Base-by-base conservation (phyloP, 176 grass and related monocot genomes). In the Pontederia paniculata region DNA sequence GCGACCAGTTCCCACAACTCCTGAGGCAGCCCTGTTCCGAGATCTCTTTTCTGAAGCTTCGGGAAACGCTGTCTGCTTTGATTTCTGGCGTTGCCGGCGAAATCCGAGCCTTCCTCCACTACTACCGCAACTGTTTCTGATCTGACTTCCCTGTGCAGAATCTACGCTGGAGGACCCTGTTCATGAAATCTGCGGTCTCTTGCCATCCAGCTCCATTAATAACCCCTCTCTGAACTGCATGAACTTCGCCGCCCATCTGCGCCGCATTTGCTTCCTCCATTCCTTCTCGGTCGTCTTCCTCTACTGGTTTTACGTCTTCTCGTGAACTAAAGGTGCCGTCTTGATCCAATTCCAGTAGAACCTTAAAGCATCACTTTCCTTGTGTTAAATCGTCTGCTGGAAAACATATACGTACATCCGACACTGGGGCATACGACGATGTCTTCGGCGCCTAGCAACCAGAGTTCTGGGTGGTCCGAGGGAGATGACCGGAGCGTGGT, bases 271-370 rank as follows among this genome's bases (percentile, higher is more conserved):
- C 73, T 87, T 97, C 79, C 86, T 87, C 47, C 83, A 84, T 52
- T 98, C 93, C 69, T 91, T 98, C 83, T 98, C 93, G 0, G 87
- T 98, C 23, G 86, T 88, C 21, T 88, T 98, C 87, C 93, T 98
- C 41, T 90, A 98, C 83, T 91, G 84, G 80, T 91, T 91, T 70
- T 98, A 98, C 73, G 83, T 98, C 65, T 81, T 98, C n/a, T 98
- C 93, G 79, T 98, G 86, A 91, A 61, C 81, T 57, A 44, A 48
- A 22, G 0, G 8, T 13, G 44, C 44, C 9, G 18, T 44, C 37
- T 37, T 37, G 28, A 37, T 37, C 28, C 28, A 37, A 37, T 37
- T 37, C 28, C 28, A 37, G 7, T 6, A 37, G 28, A 0, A 37
- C 28, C 7, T 37, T 37, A 37, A 3, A 6, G 7, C 1, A 37